Conservation (phyloP, 2,329 filamentous ascomycete species). For the Aspergillus amoenus region DNA sequence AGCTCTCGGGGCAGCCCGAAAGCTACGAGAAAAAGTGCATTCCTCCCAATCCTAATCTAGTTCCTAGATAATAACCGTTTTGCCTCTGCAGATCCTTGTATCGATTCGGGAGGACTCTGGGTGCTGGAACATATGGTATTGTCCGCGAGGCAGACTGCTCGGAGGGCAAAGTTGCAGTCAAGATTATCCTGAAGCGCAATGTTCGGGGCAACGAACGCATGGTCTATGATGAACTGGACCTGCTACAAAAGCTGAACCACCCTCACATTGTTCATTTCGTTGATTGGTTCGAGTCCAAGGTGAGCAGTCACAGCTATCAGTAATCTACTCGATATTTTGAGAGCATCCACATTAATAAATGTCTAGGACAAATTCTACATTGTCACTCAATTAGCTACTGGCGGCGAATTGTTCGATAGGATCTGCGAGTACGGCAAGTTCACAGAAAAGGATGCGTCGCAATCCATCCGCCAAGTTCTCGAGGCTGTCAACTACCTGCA, state of each 20-base stretch:
- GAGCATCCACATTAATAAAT: conserved; percentile 12
- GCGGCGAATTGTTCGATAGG: conserved; percentile 94
- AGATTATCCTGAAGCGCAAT: conserved; percentile 99
- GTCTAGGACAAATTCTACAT: conserved; percentile 98
- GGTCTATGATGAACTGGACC: conserved; percentile 95
- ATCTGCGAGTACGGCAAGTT: conserved; percentile 98
- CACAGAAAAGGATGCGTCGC: conserved; percentile 95
- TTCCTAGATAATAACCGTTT: conserved; percentile 11
- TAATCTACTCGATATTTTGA: not conserved
- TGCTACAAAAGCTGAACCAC: conserved; percentile 88
- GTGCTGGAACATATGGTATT: conserved; percentile 96
- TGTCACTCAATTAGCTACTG: conserved; percentile 91
- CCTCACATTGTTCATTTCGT: conserved; percentile 96
- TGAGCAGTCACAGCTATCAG: conserved; percentile 44
- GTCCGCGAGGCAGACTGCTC: conserved; percentile 90
- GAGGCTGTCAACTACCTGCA: conserved; percentile 94
- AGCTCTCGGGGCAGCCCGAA: conserved; percentile 92
- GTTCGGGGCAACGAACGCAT: conserved; percentile 97
- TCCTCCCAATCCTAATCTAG: conserved; percentile 2
- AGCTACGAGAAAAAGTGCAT: conserved; percentile 97
- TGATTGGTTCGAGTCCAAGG: conserved; percentile 98
- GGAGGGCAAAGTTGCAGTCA: conserved; percentile 82
- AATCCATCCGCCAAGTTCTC: conserved; percentile 92
- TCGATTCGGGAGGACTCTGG: conserved; percentile 86
- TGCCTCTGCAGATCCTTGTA: conserved; percentile 70